Evolutionary conservation across 352 stramenopile species (phyloP).

Genomic region (Phytophthora litchii): DNA sequence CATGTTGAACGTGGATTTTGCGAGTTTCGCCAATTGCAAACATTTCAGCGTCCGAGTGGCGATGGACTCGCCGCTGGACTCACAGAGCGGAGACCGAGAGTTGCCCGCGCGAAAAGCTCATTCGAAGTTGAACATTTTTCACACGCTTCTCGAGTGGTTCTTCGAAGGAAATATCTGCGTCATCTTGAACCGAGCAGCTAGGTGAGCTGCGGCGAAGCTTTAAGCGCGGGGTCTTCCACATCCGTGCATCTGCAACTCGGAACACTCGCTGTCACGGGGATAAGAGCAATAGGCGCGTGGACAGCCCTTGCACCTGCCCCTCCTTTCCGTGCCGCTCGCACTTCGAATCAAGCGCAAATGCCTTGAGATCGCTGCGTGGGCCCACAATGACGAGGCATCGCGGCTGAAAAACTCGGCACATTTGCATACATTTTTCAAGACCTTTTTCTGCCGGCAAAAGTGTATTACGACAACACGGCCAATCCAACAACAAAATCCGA

Average conservation of each 20-base stretch:
- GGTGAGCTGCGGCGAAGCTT: slow-evolving; percentile 10
- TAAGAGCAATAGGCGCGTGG: slow-evolving; percentile 26
- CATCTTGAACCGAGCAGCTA: slow-evolving; percentile 2
- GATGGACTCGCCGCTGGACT: slow-evolving; percentile 10
- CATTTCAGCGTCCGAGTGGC: slow-evolving; percentile 12
- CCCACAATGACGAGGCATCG: slow-evolving; percentile 8
- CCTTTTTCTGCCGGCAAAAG: slow-evolving; percentile 4
- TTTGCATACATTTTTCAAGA: slow-evolving; percentile 23
- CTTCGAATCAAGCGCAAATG: slow-evolving; percentile 29
- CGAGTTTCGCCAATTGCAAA: slow-evolving; percentile 19
- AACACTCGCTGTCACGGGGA: slow-evolving; percentile 21
- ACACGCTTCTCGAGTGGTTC: background rate
- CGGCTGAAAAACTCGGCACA: slow-evolving; percentile 27
- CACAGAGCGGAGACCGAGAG: background rate
- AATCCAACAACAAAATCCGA: slow-evolving; percentile 23
- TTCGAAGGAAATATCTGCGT: slow-evolving; percentile 7
- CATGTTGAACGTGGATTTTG: background rate
- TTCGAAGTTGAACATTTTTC: slow-evolving; percentile 16
- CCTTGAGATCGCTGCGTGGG: slow-evolving; percentile 5
- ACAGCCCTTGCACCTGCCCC: slow-evolving; percentile 11
- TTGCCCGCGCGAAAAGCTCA: background rate
- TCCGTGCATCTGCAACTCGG: slow-evolving; percentile 15
- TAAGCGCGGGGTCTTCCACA: slow-evolving; percentile 8
- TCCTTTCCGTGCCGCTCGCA: slow-evolving; percentile 37
- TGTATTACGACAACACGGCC: slow-evolving; percentile 15